Evolutionary conservation across 768 basidiomycete species (phyloP), one percentile per base, ranked within the genome.

Genomic region (Sistotremastrum suecicum): DNA sequence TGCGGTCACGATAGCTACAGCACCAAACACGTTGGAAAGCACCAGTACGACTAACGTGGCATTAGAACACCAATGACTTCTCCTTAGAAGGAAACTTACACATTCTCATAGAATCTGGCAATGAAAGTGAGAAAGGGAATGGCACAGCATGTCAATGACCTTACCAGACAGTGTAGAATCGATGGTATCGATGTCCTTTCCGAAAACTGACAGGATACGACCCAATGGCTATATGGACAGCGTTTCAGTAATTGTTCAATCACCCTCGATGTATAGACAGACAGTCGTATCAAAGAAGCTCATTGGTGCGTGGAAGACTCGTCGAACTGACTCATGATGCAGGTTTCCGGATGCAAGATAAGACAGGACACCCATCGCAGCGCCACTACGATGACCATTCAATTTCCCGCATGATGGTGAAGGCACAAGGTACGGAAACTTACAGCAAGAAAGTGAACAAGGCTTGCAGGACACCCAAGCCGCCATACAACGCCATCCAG

Each of bases 251-350:
- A 3, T 29, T 7, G 36, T n/a, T 43, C 20, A 50, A 1, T 2
- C 41, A 29, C 2, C n/a, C 20, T 50, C 29, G 11, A 5, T 28
- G 30, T n/a, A 49, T 29, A 41, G n/a, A 42, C 45, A 3, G 12
- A 72, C 74, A 11, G 77, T 78, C 1, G 72, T 80, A 57, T 86
- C 84, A 52, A 85, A 87, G 62, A 83, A 84, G 2, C 74, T 69
- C 77, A 82, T 83, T 0, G 82, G 82, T 0, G 83, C 81, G 56
- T 74, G 70, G 54, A 82, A 76, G 29, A 82, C 68, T 44, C 75
- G 71, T 29, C 59, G 58, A 29, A 80, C 64, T 0, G 78, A 72
- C 39, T 66, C 57, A 42, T 71, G 66, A 54, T 86, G 81, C 2
- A 86, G 60, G 49, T 76, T 78, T 48, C 67, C 67, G 2, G 80